Conservation (phyloP, 1,284 basidiomycete genomes). For the Moesziomyces globuligerus region DNA sequence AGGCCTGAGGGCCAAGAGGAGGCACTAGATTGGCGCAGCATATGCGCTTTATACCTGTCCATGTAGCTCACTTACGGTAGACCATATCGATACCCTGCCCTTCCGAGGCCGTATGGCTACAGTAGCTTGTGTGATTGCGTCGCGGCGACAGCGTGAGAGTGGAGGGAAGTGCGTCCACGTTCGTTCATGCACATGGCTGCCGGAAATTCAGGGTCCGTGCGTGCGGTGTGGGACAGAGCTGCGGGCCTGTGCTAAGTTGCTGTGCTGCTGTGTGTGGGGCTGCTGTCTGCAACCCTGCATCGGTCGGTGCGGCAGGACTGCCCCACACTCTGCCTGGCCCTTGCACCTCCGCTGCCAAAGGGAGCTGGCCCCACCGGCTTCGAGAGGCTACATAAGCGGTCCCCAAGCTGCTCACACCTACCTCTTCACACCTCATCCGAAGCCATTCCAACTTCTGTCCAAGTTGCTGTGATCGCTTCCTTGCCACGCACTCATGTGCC, state of each 20-base stretch:
- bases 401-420: neutral
- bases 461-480: no score
- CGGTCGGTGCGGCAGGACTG: neutral
- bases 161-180: slow-evolving; percentile 8
- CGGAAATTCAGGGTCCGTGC: slow-evolving; percentile 36
- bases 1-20: slow-evolving; percentile 42
- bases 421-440: neutral
- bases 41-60: no score
- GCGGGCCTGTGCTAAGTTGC: no score
- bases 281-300: neutral
- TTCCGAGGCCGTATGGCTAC: no score
- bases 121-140: no score
- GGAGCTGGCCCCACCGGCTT: neutral
- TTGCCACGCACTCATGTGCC: slow-evolving; percentile 28
- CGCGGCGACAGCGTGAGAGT: slow-evolving; percentile 2
- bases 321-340: no score
- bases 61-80: neutral
- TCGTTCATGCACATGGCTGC: slow-evolving; percentile 10
- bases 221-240: slow-evolving; percentile 17
- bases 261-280: neutral
- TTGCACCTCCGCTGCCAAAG: neutral
- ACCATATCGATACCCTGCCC: neutral
- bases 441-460: no score
- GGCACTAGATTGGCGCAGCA: slow-evolving; percentile 1
- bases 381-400: neutral